These are phyloP conservation scores for Chaetomiaceae sp. DNA, from an alignment of 2,329 filamentous ascomycete species.

Conservation along the genomic window DNA sequence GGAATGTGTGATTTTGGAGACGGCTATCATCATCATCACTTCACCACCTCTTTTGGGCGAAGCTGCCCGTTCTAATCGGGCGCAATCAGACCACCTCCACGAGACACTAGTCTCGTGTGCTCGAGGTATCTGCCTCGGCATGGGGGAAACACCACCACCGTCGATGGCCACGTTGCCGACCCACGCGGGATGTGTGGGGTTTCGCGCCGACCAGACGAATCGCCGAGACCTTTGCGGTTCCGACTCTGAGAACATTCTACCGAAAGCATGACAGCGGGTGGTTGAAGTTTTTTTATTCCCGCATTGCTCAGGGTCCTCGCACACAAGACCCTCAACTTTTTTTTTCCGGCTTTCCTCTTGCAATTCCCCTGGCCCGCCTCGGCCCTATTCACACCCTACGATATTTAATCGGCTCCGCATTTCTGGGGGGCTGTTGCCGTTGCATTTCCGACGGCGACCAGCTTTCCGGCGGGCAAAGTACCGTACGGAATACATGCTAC, in stretches of 20 bases:
- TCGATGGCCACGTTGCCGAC: background rate
- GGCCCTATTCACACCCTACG: slow-evolving; percentile 4
- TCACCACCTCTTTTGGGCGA: background rate
- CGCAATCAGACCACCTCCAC: background rate
- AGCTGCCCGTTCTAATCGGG: background rate
- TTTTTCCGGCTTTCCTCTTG: background rate
- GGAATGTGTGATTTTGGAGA: background rate
- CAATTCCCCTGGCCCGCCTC: too few species aligned
- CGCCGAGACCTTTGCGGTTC: too few species aligned
- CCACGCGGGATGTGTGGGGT: background rate
- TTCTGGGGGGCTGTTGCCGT: too few species aligned
- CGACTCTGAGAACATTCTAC: too few species aligned
- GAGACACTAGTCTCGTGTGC: too few species aligned
- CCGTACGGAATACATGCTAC: too few species aligned
- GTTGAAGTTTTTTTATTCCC: slow-evolving; percentile 14
- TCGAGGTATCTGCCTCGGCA: background rate
- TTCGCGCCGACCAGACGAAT: background rate
- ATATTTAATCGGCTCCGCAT: slow-evolving; percentile 1
- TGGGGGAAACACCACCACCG: background rate
- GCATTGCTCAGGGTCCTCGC: slow-evolving; percentile 8
- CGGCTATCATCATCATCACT: too few species aligned
- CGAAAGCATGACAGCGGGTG: too few species aligned
- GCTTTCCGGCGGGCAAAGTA: background rate
- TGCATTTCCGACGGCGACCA: too few species aligned
- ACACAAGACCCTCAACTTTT: slow-evolving; percentile 1